Base-by-base conservation (phyloP, 1,139 yeast species). In the Yamadazyma mexicana region DNA sequence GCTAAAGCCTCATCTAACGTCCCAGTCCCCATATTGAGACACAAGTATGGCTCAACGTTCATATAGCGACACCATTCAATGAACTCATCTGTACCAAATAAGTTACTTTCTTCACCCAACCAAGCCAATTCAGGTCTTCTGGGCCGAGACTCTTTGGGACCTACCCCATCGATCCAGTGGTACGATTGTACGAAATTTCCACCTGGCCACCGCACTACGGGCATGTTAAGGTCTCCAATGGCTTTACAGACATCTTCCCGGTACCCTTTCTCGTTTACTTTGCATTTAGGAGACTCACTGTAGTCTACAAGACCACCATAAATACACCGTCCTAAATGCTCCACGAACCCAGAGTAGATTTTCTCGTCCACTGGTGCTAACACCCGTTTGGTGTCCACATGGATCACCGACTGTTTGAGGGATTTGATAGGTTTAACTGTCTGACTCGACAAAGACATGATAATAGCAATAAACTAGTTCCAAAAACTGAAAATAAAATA, bases 11-110 rank as follows among this genome's bases (percentile, higher is more conserved):
- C 66, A 38, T 57, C 62, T 29, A 61, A 50, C 7, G 66, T 61
- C 23, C 66, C 66, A 4, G 66, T 61, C 9, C 66, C 66, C 66
- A 61, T 61, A 44, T 61, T 61, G 27, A 61, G 44, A 45, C 66
- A 61, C 15, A 61, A 40, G 37, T 59, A 61, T 2, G 66, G 65
- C 43, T 61, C 66, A 16, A 49, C 50, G 5, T 48, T 46, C 54
- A 58, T 52, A 17, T 45, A 48, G 29, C 50, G 47, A 45, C 65
- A 59, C 62, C 64, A 61, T 17, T 59, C 61, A 43, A 61, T 54
- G 45, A 61, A 61, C 46, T 61, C 66, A 43, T 61, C 66, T 3
- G 66, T 61, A 11, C 66, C 66, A 45, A 61, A 61, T 31, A 38
- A 45, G 38, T 61, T 61, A 39, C 56, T 44, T 45, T 61, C 66